phyloP scores from a whole-genome alignment of 2,329 filamentous ascomycete species.

The Ceratocystis diversiconidia region DNA sequence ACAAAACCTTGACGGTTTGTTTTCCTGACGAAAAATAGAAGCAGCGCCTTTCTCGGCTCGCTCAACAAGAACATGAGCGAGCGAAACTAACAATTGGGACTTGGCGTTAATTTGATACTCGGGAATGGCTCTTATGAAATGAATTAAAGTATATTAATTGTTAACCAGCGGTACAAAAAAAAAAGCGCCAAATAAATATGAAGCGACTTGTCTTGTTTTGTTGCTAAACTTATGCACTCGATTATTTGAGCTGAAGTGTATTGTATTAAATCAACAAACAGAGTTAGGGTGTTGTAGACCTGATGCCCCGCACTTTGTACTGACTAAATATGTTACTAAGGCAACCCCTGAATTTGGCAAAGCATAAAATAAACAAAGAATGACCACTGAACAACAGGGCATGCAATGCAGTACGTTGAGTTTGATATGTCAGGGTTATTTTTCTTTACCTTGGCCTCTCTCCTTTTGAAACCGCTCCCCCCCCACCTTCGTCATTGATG shows the following conservation, averaged over 20 bases:
- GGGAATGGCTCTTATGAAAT: constrained; percentile 16
- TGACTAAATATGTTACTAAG: constrained; percentile 8
- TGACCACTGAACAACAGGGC: neutral
- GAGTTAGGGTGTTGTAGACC: neutral
- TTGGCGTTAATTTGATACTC: constrained; percentile 10
- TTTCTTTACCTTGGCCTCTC: neutral
- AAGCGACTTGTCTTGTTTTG: neutral
- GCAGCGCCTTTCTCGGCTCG: constrained; percentile 8
- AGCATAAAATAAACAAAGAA: neutral
- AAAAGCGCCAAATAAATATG: constrained; percentile 15
- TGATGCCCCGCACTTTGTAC: neutral
- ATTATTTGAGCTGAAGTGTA: neutral
- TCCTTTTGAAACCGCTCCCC: neutral
- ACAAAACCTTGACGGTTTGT: constrained; percentile 14
- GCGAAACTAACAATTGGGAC: constrained; percentile 9
- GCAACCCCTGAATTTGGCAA: neutral
- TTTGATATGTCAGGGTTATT: too few species aligned
- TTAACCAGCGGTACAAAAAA: constrained; percentile 15
- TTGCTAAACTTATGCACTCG: neutral
- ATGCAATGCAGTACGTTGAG: neutral
- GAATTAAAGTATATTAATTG: constrained; percentile 15
- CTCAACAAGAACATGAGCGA: neutral
- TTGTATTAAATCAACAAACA: neutral
- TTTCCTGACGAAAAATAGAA: constrained; percentile 13
- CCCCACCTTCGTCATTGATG: neutral